Evolutionary conservation across 2,329 filamentous ascomycete species (phyloP).

Genomic region (Neophaeococcomyces aloes): DNA sequence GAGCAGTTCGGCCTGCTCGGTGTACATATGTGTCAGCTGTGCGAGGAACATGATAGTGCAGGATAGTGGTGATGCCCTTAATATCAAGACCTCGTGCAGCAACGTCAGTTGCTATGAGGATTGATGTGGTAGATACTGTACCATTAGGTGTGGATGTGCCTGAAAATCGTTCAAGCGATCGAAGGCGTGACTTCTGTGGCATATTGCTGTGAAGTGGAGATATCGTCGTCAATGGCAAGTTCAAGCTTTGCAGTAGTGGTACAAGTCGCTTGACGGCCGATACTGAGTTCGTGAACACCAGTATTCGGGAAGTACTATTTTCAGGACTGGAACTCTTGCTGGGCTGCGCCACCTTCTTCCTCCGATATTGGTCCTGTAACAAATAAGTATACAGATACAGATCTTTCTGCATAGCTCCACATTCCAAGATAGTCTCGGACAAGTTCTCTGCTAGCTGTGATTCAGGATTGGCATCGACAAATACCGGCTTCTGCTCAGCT

Average conservation of each 20-base stretch:
- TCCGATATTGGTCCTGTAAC: slow-evolving; percentile 51
- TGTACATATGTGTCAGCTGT: slow-evolving; percentile 91
- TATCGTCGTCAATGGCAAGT: slow-evolving; percentile 52
- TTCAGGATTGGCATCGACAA: slow-evolving; percentile 81
- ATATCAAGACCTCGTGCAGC: slow-evolving; percentile 92
- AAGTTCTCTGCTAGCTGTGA: slow-evolving; percentile 79
- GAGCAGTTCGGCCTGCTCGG: slow-evolving; percentile 84
- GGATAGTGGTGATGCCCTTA: slow-evolving; percentile 71
- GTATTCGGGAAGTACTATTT: slow-evolving; percentile 58
- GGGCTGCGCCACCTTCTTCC: neutral
- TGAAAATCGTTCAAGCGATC: slow-evolving; percentile 82
- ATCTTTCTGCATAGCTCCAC: slow-evolving; percentile 89
- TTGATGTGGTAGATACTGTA: slow-evolving; percentile 45
- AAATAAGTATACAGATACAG: slow-evolving; percentile 85
- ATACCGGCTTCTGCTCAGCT: slow-evolving; percentile 69
- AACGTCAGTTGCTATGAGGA: slow-evolving; percentile 87
- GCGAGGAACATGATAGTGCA: slow-evolving; percentile 92
- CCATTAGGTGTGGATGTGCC: slow-evolving; percentile 24
- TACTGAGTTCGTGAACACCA: slow-evolving; percentile 95
- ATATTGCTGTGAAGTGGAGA: slow-evolving; percentile 77
- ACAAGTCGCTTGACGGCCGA: slow-evolving; percentile 77
- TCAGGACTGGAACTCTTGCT: neutral
- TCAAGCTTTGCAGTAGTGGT: slow-evolving; percentile 72
- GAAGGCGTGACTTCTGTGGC: slow-evolving; percentile 89
- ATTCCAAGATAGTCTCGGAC: slow-evolving; percentile 85